Base-by-base conservation (phyloP, 345 rosid species). In the Gossypium herbaceum region DNA sequence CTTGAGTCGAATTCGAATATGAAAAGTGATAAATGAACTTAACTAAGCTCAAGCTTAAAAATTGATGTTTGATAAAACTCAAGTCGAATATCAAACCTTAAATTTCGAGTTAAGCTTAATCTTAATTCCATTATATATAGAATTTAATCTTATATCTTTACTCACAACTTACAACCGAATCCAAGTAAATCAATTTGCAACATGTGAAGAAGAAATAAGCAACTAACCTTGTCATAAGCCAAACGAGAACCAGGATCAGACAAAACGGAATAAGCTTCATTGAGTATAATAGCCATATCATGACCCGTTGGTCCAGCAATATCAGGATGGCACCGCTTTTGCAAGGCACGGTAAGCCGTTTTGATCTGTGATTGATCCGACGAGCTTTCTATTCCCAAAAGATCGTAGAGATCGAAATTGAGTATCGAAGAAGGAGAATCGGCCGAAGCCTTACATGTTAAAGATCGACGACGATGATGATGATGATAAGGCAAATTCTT, bases 221-320 rank as follows among this genome's bases (percentile, higher is more conserved):
- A 45, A 54, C 52, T 9, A 48, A 89, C 98, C 97, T 90, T 87
- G 71, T 94, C 97, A 72, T 94, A 91, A 55, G 94, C 94, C 20
- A 56, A 80, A 52, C 97, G 93, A 0, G 94, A 84, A 77, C 34
- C 73, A 0, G 94, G 92, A 72, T 94, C 93, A 59, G 97, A 91
- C 17, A 92, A 86, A 61, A 91, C 72, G 43, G 89, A 77, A 51
- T 94, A 94, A 75, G 87, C 91, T 59, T 92, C 92, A 51, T 94
- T 94, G 63, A 94, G 94, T 50, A 94, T 81, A 69, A 94, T 91
- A 67, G 94, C 88, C 97, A 94, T 94, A 79, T 94, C 97, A 48
- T 94, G 97, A 11, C 98, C 97, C 0, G 92, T 64, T 0, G 83
- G 77, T 7, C 98, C 97, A 0, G 92, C 95, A 9, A 94, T 86